Base-by-base conservation (phyloP, 345 rosid genomes). In the Gossypium anomalum region DNA sequence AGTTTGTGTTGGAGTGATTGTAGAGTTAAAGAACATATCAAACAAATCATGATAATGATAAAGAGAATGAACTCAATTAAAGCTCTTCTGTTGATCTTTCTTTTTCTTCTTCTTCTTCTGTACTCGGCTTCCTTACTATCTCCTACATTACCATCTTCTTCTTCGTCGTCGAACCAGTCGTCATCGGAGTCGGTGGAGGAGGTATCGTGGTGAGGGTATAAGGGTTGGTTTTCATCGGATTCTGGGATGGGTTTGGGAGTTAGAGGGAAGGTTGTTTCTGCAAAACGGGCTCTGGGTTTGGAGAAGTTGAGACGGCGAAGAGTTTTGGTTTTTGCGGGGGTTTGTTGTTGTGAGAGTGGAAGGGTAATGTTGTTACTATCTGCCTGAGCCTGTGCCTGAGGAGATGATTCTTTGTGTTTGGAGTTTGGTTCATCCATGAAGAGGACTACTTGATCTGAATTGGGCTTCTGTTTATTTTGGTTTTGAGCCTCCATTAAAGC, bases 221-320 rank as follows among this genome's bases (percentile, higher is more conserved):
- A 48, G 13, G 48, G 27, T 11, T 17, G 49, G 25, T 70, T 29
- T 52, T 51, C 17, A 34, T 53, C 62, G 5, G 71, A 67, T 53
- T 70, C 74, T 9, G 38, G 55, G 74, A 53, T 55, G 20, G 64
- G 41, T 71, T 56, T 71, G 38, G 63, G 65, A 20, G 61, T 51
- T n/a, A 22, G 63, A 55, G 75, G 75, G 17, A 4, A 52, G 13
- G 22, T 66, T 9, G 70, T 16, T 71, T 87, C 90, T 4, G 79
- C 68, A 65, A 85, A 85, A 56, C 90, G 86, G 51, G 90, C 75
- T 81, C 70, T 85, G 73, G 90, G 84, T 74, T 82, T 87, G 56
- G 88, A 80, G 77, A 87, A 77, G 78, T 73, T 70, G 67, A 83
- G 82, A 47, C 76, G 79, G 64, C 59, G 81, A 55, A 78, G 75